A percentile compares a stretch with the other conserved stretches of the same genome.
These are phyloP conservation scores for Pythium brachiatum DNA, from an alignment of 352 stramenopile genomes.

Conservation along the genomic window DNA sequence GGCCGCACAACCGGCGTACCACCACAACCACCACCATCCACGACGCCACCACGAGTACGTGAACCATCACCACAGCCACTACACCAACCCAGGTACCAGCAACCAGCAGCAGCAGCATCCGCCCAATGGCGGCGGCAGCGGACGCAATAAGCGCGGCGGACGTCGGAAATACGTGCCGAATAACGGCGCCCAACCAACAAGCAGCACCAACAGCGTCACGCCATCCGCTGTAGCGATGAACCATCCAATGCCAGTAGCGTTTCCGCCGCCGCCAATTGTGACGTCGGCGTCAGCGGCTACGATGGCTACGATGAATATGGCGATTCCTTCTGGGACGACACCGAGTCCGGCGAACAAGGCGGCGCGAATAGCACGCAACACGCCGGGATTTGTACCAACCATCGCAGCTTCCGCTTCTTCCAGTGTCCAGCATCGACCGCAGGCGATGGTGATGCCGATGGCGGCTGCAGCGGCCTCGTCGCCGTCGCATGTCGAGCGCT, in stretches of 20 bases:
- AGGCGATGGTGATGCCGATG: not conserved
- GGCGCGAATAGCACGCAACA: not conserved
- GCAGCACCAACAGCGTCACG: not conserved
- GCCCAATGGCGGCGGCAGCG: not conserved
- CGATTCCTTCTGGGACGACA: constrained; percentile 4
- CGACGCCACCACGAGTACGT: constrained; percentile 11
- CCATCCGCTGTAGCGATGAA: not conserved
- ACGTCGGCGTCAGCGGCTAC: not conserved
- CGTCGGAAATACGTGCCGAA: constrained; percentile 15
- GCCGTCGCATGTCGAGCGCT: constrained; percentile 9
- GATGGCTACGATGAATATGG: not conserved
- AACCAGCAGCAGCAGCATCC: not conserved
- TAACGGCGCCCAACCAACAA: not conserved
- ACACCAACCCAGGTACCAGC: constrained; percentile 4
- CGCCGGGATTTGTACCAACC: not conserved
- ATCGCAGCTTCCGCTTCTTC: not conserved
- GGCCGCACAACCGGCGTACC: not conserved
- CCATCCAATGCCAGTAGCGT: not conserved
- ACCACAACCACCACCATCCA: constrained; percentile 4
- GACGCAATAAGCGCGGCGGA: constrained; percentile 16
- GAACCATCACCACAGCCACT: constrained; percentile 5
- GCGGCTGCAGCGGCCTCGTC: not conserved
- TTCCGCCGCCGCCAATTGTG: constrained; percentile 20
- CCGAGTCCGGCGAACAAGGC: constrained; percentile 2
- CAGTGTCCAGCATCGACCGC: not conserved